A percentile compares a stretch with the other conserved stretches of the same genome.
Evolutionary conservation across 805 yeast species (phyloP).

Genomic region (Candida namnaoensis): DNA sequence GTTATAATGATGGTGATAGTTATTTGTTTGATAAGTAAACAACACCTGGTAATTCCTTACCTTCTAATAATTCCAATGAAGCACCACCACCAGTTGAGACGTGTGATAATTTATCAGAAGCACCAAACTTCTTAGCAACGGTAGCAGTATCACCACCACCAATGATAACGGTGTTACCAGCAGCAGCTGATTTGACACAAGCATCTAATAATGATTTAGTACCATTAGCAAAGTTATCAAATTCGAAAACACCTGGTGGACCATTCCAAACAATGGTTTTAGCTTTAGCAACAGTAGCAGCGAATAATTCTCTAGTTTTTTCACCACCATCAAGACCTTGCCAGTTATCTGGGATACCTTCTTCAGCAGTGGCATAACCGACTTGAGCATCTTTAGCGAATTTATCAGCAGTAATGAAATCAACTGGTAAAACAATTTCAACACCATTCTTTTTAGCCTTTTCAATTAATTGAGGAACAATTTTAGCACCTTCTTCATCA

Average conservation of each 20-base stretch:
- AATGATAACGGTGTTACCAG: conserved; percentile 90
- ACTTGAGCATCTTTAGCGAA: conserved; percentile 87
- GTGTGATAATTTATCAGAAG: conserved; percentile 91
- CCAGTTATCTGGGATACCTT: conserved; percentile 93
- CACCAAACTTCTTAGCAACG: conserved; percentile 97
- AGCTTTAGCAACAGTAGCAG: conserved; percentile 79
- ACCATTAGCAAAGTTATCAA: conserved; percentile 85
- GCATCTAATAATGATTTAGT: conserved; percentile 88
- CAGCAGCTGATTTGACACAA: conserved; percentile 75
- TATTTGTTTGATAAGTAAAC: conserved; percentile 75
- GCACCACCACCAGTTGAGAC: conserved; percentile 99
- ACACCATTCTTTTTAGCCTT: conserved; percentile 97
- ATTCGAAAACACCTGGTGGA: conserved; percentile 99
- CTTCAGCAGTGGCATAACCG: conserved; percentile 76
- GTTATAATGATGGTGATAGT: too few species aligned
- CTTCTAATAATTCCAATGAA: conserved; percentile 95
- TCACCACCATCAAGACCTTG: conserved; percentile 97
- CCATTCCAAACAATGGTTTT: conserved; percentile 99
- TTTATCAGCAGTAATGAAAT: conserved; percentile 91
- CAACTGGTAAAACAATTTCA: conserved; percentile 89
- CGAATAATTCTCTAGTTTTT: conserved; percentile 73
- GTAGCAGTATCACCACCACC: conserved; percentile 99
- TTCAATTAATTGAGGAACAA: conserved; percentile 83
- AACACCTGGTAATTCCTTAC: conserved; percentile 98
- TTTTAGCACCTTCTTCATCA: conserved; percentile 93